Evolutionary conservation across 2,329 filamentous ascomycete species (phyloP).

Genomic region (Fusarium brevicatenulatum): DNA sequence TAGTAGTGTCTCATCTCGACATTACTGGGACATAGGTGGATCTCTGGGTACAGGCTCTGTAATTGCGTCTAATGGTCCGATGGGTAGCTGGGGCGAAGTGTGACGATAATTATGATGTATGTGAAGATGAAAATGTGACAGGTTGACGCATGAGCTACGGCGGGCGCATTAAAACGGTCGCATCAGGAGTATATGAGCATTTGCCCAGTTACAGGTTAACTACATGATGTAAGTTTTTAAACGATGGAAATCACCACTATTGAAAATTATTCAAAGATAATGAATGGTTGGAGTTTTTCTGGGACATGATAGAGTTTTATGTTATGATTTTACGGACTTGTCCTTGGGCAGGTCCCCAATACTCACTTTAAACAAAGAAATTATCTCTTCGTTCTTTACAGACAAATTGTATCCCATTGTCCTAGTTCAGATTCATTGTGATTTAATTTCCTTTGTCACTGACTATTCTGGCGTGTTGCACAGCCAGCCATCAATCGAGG

Average conservation of each 20-base stretch:
- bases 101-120: conserved; percentile 46
- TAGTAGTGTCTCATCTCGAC: conserved; percentile 77
- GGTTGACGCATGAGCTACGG: conserved; percentile 8
- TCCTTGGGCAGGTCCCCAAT: conserved; percentile 1
- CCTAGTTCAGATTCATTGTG: not conserved
- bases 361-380: not conserved
- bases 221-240: conserved; percentile 24
- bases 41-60: conserved; percentile 80
- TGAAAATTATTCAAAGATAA: conserved; percentile 27
- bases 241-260: conserved; percentile 31
- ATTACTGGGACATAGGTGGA: conserved; percentile 93
- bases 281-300: conserved; percentile 21
- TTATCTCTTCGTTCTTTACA: not conserved
- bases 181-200: conserved; percentile 25
- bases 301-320: conserved; percentile 28
- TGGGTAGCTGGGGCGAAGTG: conserved; percentile 84
- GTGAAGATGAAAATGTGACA: conserved; percentile 16
- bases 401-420: not conserved
- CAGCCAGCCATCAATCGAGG: conserved; percentile 31
- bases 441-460: not conserved
- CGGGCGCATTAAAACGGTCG: conserved; percentile 14
- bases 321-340: conserved; percentile 9
- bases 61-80: conserved; percentile 71
- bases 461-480: not conserved
- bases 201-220: conserved; percentile 1